These are phyloP conservation scores for Phytopythium litorale DNA, from an alignment of 352 stramenopile species.

Conservation along the genomic window DNA sequence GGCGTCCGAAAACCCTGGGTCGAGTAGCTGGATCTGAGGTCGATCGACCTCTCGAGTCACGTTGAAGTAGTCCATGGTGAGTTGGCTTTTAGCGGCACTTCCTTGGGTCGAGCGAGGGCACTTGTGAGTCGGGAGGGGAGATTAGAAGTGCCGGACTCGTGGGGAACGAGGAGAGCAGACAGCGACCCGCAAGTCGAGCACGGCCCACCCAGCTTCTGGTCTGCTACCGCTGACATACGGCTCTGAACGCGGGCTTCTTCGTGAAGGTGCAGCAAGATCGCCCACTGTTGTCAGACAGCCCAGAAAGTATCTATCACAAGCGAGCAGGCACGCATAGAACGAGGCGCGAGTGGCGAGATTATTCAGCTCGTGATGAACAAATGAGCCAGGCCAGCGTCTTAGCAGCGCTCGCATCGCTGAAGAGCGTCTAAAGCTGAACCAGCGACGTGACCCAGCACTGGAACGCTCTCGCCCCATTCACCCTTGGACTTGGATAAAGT, in stretches of 20 bases:
- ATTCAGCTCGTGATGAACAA: not conserved
- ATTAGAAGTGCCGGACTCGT: not conserved
- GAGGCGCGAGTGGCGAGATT: not conserved
- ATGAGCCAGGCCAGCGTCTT: not conserved
- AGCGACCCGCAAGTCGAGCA: not conserved
- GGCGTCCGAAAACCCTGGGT: not conserved
- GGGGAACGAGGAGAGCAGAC: not conserved
- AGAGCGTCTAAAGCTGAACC: not conserved
- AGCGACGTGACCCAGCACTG: not conserved
- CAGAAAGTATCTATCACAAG: not conserved
- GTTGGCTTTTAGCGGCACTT: not conserved
- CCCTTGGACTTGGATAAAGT: not conserved
- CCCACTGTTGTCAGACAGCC: not conserved
- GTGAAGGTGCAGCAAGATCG: not conserved
- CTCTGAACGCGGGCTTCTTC: not conserved
- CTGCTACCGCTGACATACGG: not conserved
- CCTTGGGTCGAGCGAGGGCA: not conserved
- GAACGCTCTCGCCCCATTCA: not conserved
- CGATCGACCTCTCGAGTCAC: not conserved
- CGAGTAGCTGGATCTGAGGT: slow-evolving; percentile 4
- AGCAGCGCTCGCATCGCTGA: not conserved
- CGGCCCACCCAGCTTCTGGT: not conserved
- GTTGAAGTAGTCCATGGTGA: slow-evolving; percentile 1
- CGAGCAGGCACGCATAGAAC: not conserved
- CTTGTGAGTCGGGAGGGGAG: not conserved